Percentiles rank a stretch among this genome's conserved stretches.
phyloP scores from a whole-genome alignment of 148 eudicot genomes.

The Euryodendron excelsum region DNA sequence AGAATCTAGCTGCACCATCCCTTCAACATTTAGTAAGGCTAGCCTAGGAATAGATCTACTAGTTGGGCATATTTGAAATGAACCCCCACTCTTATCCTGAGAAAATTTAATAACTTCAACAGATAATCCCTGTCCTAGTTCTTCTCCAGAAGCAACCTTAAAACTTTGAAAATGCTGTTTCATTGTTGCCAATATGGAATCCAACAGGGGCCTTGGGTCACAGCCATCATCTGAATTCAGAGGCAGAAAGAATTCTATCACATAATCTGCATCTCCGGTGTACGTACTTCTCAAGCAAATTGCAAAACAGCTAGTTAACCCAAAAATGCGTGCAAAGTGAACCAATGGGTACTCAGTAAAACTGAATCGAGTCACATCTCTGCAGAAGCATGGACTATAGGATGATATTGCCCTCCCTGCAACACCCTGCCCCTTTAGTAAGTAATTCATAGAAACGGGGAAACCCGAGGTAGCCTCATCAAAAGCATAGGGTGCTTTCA shows the following conservation, averaged over 20 bases:
- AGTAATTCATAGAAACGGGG: neutral
- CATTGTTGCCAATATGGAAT: conserved; percentile 10
- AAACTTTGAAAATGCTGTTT: conserved; percentile 14
- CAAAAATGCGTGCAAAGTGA: conserved; percentile 22
- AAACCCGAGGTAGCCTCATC: conserved; percentile 9
- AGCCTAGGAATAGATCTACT: neutral
- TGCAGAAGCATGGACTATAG: conserved; percentile 18
- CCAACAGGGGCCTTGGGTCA: conserved; percentile 5
- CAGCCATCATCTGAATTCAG: neutral
- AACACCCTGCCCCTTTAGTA: conserved; percentile 18
- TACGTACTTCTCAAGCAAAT: conserved; percentile 20
- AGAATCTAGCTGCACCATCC: neutral
- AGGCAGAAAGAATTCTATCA: conserved; percentile 27
- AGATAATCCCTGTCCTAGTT: conserved; percentile 5
- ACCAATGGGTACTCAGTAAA: conserved; percentile 26
- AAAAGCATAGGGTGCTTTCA: conserved; percentile 9
- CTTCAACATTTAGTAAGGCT: neutral
- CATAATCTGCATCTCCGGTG: conserved; percentile 20
- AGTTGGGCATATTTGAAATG: neutral
- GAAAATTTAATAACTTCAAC: conserved; percentile 6
- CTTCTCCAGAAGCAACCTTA: conserved; percentile 21
- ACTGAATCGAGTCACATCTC: conserved; percentile 17
- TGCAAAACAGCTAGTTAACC: conserved; percentile 16
- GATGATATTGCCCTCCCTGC: conserved; percentile 20
- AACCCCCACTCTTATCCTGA: neutral